Conservation (phyloP, 768 basidiomycete species). For the Leccinum rimulosum region DNA sequence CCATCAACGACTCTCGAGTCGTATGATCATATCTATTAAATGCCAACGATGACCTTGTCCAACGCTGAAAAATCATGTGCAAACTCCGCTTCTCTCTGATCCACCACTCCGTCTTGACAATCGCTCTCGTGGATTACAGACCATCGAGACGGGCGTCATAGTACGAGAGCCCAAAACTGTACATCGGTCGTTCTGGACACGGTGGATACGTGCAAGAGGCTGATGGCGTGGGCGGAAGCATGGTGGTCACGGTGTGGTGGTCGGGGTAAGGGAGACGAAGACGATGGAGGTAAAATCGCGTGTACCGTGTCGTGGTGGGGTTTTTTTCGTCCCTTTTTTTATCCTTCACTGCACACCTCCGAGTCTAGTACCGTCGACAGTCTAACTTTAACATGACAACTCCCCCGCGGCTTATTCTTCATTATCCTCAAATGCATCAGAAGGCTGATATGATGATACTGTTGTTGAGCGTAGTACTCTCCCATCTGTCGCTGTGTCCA, state of each 20-base stretch:
- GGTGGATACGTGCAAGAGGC: conserved; percentile 76
- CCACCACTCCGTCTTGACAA: conserved; percentile 77
- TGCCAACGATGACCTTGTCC: conserved; percentile 38
- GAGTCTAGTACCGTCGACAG: too few relatives aligned
- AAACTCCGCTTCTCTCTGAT: conserved; percentile 56
- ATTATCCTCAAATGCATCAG: conserved; percentile 57
- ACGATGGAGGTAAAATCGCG: conserved; percentile 58
- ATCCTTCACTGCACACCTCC: neutral
- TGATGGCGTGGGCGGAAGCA: conserved; percentile 70
- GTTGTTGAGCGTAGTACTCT: conserved; percentile 55
- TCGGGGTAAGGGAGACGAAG: conserved; percentile 56
- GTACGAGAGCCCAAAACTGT: conserved; percentile 80
- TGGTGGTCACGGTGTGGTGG: conserved; percentile 57
- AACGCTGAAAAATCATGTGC: conserved; percentile 81
- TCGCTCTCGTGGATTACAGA: conserved; percentile 65
- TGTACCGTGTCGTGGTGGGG: conserved; percentile 77
- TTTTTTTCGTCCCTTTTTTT: conserved; percentile 11
- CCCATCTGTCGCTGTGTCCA: conserved; percentile 68
- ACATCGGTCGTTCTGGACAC: conserved; percentile 61
- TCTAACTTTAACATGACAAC: conserved; percentile 36
- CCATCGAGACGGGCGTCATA: conserved; percentile 76
- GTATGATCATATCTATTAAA: too few relatives aligned
- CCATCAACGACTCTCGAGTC: too few relatives aligned
- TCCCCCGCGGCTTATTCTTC: conserved; percentile 80
- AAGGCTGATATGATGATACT: conserved; percentile 71